Base-by-base conservation (phyloP, 192 early-diverging fungal genomes). In the Backusella australiensis region DNA sequence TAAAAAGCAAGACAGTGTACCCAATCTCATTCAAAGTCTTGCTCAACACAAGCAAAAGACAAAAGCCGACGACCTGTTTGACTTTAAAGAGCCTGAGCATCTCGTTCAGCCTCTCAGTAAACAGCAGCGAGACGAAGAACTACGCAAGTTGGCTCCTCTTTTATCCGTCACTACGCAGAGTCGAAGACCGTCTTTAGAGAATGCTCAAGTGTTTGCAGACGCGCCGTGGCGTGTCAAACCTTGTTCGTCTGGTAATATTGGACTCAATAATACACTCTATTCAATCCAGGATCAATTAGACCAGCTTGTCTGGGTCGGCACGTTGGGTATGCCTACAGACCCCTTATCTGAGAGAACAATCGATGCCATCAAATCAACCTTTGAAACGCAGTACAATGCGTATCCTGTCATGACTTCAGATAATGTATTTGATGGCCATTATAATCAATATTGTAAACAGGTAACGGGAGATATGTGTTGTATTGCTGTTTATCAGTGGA, bases 211-310 rank as follows among this genome's bases (percentile, higher is more conserved):
- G 8, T 82, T 82, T 77, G 81, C 82, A 14, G 84, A 86, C 36
- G 78, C 81, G 23, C 38, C 83, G 12, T 92, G 91, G 88, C 82
- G 84, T 8, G 84, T 96, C n/a, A 94, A 95, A 72, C 87, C 90
- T 34, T 89, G 91, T 32, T 91, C 81, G 21, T 63, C 56, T 12
- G 97, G 97, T 44, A 98, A 98, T 84, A 95, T 96, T 87, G 96
- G 97, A n/a, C 87, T 98, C 63, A 93, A 96, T 69, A 98, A 98
- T 76, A 94, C 96, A 0, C 88, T 98, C 69, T 91, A 93, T 19
- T 88, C 94, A 34, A 90, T 89, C 69, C 77, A 85, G 26, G 78
- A 86, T 1, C 81, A 85, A 59, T 77, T 92, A 67, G 75, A 84
- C 29, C 83, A 92, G 69, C 87, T 86, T n/a, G 82, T 91, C 34